Conservation (phyloP, 768 basidiomycete genomes). For the Heimioporus sp. region DNA sequence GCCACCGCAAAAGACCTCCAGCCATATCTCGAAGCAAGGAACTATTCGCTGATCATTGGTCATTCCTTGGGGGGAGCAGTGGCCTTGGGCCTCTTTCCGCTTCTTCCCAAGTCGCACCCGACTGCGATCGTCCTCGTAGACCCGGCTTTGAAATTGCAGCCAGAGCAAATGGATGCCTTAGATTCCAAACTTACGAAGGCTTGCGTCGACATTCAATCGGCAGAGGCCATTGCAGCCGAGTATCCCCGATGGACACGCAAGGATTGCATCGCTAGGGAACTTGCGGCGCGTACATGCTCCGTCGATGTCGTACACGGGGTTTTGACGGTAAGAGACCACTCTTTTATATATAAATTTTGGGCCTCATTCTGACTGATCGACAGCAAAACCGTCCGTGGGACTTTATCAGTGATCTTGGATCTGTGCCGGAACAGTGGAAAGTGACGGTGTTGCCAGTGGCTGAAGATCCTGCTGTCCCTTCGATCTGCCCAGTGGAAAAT, state of each 20-base stretch:
- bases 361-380: neutral
- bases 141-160: conserved; percentile 1
- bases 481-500: conserved; percentile 1
- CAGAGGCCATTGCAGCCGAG: neutral
- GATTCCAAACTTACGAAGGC: neutral
- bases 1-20: conserved; percentile 16
- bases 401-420: conserved; percentile 8
- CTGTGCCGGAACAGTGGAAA: conserved; percentile 5
- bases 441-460: conserved; percentile 14
- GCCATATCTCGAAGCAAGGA: conserved; percentile 13
- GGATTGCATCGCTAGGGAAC: conserved; percentile 3
- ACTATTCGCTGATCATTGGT: conserved; percentile 15
- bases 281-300: conserved; percentile 13
- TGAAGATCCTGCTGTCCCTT: conserved; percentile 14
- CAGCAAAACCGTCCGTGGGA: conserved; percentile 21
- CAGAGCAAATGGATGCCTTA: neutral
- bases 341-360: neutral
- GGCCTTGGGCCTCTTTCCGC: conserved; percentile 6
- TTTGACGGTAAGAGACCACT: neutral
- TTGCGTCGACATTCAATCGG: neutral
- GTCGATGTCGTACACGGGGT: neutral
- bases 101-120: conserved; percentile 5
- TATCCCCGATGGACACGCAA: conserved; percentile 16
- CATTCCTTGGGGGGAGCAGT: conserved; percentile 16
- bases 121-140: conserved; percentile 20